Evolutionary conservation across 805 yeast genomes (phyloP).

Genomic region (Debaryomyces tyrocola): DNA sequence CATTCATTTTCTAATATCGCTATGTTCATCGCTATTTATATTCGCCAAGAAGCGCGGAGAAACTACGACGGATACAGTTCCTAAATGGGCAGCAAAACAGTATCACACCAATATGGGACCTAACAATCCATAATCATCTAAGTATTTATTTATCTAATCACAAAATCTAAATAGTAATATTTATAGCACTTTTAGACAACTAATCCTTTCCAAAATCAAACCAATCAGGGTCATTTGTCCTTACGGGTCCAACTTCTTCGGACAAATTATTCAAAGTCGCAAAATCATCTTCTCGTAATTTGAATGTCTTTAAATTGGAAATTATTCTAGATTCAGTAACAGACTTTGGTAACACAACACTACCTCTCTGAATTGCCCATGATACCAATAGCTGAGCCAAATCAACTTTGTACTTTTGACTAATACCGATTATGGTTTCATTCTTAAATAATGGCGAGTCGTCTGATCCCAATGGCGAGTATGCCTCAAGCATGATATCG

Average conservation of each 20-base stretch:
- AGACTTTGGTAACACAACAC: slow-evolving; percentile 30
- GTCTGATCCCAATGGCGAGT: slow-evolving; percentile 32
- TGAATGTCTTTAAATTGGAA: slow-evolving; percentile 25
- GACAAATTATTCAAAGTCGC: slow-evolving; percentile 20
- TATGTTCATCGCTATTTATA: no score
- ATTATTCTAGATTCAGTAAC: slow-evolving; percentile 21
- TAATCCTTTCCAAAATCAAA: slow-evolving; percentile 14
- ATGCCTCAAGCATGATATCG: slow-evolving; percentile 24
- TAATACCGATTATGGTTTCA: slow-evolving; percentile 16
- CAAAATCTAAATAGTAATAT: no score
- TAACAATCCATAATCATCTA: no score
- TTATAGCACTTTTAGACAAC: not conserved
- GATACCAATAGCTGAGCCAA: slow-evolving; percentile 24
- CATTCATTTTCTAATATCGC: no score
- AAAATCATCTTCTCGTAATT: slow-evolving; percentile 26
- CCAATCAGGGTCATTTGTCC: slow-evolving; percentile 19
- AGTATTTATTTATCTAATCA: no score
- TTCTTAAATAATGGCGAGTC: slow-evolving; percentile 25
- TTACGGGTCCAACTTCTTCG: slow-evolving; percentile 19
- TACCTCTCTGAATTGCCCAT: slow-evolving; percentile 29
- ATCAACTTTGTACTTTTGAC: slow-evolving; percentile 19
- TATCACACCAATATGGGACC: no score
- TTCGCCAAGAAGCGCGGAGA: no score
- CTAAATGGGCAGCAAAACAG: no score
- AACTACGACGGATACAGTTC: no score